A percentile compares a stretch with the other conserved stretches of the same genome.
These are phyloP conservation scores for Dendrothele bispora DNA, from an alignment of 768 basidiomycete genomes.

Conservation along the genomic window DNA sequence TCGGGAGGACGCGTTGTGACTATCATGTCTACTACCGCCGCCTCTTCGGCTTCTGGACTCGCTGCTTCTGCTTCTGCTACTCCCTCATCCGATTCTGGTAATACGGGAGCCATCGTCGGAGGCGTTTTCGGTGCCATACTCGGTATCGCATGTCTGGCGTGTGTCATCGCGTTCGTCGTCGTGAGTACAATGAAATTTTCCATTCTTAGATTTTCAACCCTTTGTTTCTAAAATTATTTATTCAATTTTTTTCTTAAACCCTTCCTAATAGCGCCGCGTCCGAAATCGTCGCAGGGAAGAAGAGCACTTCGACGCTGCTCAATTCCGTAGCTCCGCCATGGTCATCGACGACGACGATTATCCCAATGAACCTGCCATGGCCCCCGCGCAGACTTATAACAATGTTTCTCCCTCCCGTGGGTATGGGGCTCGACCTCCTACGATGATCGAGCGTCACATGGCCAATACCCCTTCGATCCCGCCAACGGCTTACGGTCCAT, in stretches of 20 bases:
- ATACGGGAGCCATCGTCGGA: constrained; percentile 7
- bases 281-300: constrained; percentile 3
- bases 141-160: constrained; percentile 2
- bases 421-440: too few species aligned
- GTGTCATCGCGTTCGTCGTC: constrained; percentile 6
- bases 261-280: not conserved
- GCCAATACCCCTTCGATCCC: too few species aligned
- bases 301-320: constrained; percentile 6
- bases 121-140: constrained; percentile 4
- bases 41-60: not conserved
- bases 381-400: not conserved
- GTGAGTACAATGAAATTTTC: too few species aligned
- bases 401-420: constrained; percentile 3
- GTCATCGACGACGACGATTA: constrained; percentile 7
- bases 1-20: not conserved
- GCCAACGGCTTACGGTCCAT: too few species aligned
- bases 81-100: not conserved
- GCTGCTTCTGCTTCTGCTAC: not conserved
- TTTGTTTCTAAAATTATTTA: not conserved
- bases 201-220: too few species aligned
- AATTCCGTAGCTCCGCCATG: constrained; percentile 5
- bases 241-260: not conserved
- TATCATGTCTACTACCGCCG: not conserved
- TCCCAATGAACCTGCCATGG: too few species aligned
- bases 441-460: too few species aligned